Conservation (phyloP, 306 rosid genomes). For the Spatholobus suberectus region DNA sequence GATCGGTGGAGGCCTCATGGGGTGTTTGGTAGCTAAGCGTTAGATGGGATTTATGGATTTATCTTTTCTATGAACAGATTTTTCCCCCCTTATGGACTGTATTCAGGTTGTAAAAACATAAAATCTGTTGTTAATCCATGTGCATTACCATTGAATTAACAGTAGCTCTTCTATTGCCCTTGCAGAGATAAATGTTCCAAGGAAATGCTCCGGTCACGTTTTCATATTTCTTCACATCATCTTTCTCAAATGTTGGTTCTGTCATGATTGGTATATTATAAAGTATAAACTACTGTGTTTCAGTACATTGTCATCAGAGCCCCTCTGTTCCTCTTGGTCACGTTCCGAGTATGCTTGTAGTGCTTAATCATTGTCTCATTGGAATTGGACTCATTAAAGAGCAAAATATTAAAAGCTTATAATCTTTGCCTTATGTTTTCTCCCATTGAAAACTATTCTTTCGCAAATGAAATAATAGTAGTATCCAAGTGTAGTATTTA, state of each 20-base stretch:
- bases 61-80: not conserved
- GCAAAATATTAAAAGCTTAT: not conserved
- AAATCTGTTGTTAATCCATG: not conserved
- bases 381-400: not conserved
- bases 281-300: not conserved
- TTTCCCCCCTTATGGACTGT: not conserved
- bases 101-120: constrained; percentile 26
- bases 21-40: constrained; percentile 79
- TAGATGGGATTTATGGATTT: constrained; percentile 37
- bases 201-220: constrained; percentile 12
- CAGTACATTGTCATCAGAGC: not conserved
- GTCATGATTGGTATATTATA: constrained; percentile 9
- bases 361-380: not conserved
- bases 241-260: constrained; percentile 10
- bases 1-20: constrained; percentile 89
- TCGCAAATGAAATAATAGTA: not conserved
- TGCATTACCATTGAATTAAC: not conserved
- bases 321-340: not conserved
- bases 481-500: not conserved
- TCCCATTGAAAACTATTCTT: not conserved
- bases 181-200: constrained; percentile 16
- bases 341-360: not conserved
- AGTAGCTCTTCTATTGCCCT: not conserved
- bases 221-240: constrained; percentile 18
- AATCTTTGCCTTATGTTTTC: not conserved